Conservation (phyloP, 352 stramenopile species). For the Phytophthora nicotianae region DNA sequence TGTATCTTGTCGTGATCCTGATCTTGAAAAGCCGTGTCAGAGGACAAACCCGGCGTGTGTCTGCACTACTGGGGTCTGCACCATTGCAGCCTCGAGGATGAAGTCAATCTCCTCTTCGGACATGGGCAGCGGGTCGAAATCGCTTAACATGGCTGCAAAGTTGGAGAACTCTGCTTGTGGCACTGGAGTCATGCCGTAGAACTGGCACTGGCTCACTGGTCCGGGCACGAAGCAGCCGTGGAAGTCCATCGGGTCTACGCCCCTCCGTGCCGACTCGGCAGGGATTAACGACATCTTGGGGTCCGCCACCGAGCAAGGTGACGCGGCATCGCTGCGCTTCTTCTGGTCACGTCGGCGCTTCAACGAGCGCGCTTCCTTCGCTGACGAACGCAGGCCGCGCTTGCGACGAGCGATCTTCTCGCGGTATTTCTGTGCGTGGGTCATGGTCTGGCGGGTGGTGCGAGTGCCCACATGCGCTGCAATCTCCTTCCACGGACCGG, state of each 20-base stretch:
- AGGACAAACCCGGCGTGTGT: conserved; percentile 31
- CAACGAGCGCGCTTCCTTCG: conserved; percentile 32
- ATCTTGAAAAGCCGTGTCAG: conserved; percentile 9
- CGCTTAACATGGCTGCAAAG: conserved; percentile 31
- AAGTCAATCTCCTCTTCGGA: conserved; percentile 51
- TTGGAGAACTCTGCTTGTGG: conserved; percentile 20
- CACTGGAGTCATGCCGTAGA: conserved; percentile 11
- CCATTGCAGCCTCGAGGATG: conserved; percentile 44
- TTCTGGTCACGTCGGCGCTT: conserved; percentile 35
- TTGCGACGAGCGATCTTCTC: conserved; percentile 62
- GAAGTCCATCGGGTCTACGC: conserved; percentile 39
- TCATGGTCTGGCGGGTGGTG: conserved; percentile 66
- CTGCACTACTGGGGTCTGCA: conserved; percentile 25
- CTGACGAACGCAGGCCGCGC: conserved; percentile 41
- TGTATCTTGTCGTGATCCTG: not conserved
- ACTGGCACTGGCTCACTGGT: conserved; percentile 22
- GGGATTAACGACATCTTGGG: conserved; percentile 1
- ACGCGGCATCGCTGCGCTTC: conserved; percentile 13
- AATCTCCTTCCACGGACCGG: conserved; percentile 68
- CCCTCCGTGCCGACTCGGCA: conserved; percentile 7
- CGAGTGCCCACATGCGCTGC: conserved; percentile 55
- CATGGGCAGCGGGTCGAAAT: conserved; percentile 47
- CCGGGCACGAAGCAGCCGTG: conserved; percentile 30
- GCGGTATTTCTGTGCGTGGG: conserved; percentile 64
- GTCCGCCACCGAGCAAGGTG: conserved; percentile 31